These are phyloP conservation scores for Debaryomyces prosopidis DNA, from an alignment of 805 yeast species.

Conservation along the genomic window DNA sequence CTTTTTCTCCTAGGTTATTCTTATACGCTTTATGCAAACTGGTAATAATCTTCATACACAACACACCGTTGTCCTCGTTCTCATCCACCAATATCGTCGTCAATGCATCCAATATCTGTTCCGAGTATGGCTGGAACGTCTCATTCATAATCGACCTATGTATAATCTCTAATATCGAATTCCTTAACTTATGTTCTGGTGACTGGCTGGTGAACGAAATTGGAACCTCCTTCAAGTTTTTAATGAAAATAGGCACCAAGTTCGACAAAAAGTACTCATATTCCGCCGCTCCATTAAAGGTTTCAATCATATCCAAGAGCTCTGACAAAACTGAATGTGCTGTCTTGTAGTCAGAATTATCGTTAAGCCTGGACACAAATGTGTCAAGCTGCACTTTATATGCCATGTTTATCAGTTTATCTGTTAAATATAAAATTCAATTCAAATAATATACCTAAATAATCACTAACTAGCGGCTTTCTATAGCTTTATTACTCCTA, in stretches of 20 bases:
- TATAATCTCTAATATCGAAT: constrained; percentile 72
- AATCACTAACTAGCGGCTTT: not conserved
- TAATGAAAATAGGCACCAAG: constrained; percentile 68
- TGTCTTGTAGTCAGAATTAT: constrained; percentile 53
- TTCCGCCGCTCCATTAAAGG: constrained; percentile 78
- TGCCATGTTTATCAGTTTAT: constrained; percentile 28
- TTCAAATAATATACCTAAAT: not conserved
- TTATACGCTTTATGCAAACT: constrained; percentile 85
- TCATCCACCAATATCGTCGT: constrained; percentile 66
- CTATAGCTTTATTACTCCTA: no score
- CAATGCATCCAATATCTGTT: constrained; percentile 57
- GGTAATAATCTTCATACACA: constrained; percentile 85
- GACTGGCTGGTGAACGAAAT: constrained; percentile 67
- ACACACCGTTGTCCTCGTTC: constrained; percentile 93
- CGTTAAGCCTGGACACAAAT: constrained; percentile 64
- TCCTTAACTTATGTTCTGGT: constrained; percentile 76
- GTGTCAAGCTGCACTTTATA: constrained; percentile 62
- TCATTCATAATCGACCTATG: constrained; percentile 85
- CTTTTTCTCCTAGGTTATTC: constrained; percentile 62
- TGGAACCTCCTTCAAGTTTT: constrained; percentile 65
- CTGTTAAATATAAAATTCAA: not conserved
- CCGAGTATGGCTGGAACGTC: constrained; percentile 69
- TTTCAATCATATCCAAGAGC: constrained; percentile 81
- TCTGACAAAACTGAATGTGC: constrained; percentile 76
- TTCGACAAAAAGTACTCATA: constrained; percentile 73